phyloP scores from a whole-genome alignment of 1,284 basidiomycete genomes.

The Microbotryum violaceum region DNA sequence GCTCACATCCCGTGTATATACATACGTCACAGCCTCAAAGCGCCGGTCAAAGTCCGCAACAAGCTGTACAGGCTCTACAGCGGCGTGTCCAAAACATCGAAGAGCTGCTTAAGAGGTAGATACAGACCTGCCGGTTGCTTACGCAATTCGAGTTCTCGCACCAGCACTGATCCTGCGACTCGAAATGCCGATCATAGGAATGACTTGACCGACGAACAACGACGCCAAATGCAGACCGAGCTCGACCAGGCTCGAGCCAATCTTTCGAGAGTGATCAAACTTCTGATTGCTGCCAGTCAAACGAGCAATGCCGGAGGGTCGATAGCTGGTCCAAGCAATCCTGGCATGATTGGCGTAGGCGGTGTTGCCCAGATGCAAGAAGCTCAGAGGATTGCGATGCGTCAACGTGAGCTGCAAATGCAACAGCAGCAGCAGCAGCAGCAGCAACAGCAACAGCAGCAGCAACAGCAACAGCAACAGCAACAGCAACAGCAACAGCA shows the following conservation, averaged over 20 bases:
- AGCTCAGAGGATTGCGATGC: conserved; percentile 24
- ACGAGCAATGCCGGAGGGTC: not conserved
- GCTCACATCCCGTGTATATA: not conserved
- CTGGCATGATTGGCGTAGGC: not conserved
- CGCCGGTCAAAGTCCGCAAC: conserved; percentile 11
- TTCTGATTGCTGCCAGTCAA: conserved; percentile 19
- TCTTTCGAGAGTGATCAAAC: conserved; percentile 25
- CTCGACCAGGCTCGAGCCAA: conserved; percentile 21
- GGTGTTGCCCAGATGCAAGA: conserved; percentile 15
- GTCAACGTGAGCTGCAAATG: conserved; percentile 10
- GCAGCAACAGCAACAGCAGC: conserved; percentile 8
- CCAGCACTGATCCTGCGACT: not conserved
- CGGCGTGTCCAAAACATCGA: conserved; percentile 26
- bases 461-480: not conserved
- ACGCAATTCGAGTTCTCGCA: not conserved
- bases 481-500: conserved; percentile 5
- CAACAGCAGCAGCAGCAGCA: conserved; percentile 6
- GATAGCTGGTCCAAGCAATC: not conserved
- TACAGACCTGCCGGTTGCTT: conserved; percentile 8
- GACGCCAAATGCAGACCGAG: conserved; percentile 23
- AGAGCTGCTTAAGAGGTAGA: conserved; percentile 18
- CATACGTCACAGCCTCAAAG: not conserved
- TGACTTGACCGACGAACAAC: conserved; percentile 11
- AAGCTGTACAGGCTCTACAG: conserved; percentile 23
- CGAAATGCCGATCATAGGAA: not conserved